Evolutionary conservation across 352 stramenopile species (phyloP), one percentile per base, ranked within the genome.

Genomic region (Pythium pyrilobum): DNA sequence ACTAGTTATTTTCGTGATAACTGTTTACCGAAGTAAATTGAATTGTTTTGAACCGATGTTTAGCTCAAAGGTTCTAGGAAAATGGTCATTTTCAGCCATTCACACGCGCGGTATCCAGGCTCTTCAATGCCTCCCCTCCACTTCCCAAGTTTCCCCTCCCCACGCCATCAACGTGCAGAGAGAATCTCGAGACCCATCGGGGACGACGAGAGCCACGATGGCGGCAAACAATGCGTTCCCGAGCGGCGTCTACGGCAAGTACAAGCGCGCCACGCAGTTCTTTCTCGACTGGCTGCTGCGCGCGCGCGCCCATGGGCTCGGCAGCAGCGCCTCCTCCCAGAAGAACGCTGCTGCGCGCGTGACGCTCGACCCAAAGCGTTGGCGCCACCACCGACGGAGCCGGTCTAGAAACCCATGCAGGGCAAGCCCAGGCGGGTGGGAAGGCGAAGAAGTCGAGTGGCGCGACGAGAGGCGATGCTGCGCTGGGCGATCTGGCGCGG

Each of bases 261-360:
- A 60, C 52, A 60, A 60, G 52, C 52, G 42, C 34, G 27, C 52
- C 5, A 60, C 42, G 15, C 27, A 46, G 21, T 60, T 41, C 32
- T 48, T 60, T 27, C 13, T 48, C n/a, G 25, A 53, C 20, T 60
- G 52, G 34, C 36, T 60, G 33, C 33, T 59, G 24, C 52, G 50
- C 18, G 50, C 29, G 13, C 28, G 16, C 6, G 28, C 15, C 20
- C 45, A 42, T 18, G 20, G 31, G 24, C 16, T 50, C 47, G 24
- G 20, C 15, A 20, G 43, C 27, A 6, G 15, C 43, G 18, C 32
- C 28, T 28, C 23, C 12, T 21, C 40, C 23, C n/a, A n/a, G n/a
- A n/a, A n/a, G n/a, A n/a, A n/a, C n/a, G n/a, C n/a, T n/a, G 10
- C 15, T 16, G 24, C 12, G 23, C 27, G 38, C 38, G 13, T 28